Evolutionary conservation across 192 early-diverging fungal species (phyloP), one percentile per base, ranked within the genome.

Genomic region (Mortierella claussenii): DNA sequence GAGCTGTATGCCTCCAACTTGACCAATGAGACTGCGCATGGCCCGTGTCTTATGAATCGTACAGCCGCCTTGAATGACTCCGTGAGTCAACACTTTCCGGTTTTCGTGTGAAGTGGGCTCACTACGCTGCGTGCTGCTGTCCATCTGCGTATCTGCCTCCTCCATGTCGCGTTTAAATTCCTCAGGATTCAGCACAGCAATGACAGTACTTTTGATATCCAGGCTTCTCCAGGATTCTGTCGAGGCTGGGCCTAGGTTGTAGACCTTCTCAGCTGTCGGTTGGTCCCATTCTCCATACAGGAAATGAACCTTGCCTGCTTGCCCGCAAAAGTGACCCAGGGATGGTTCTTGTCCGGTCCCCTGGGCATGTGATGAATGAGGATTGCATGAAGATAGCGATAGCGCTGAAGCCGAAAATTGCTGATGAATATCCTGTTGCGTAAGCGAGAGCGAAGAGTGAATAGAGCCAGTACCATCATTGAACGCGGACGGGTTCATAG

Each of bases 211-310:
- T 37, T 69, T 74, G 47, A 80, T 69, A 13, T 74, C 79, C 6
- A 63, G 46, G 1, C 64, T 32, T 27, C 58, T 73, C 70, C 71
- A 80, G 31, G 66, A 75, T 33, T 69, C 71, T 11, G 70, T 68
- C 8, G 70, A 80, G 1, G 70, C 70, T 1, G 79, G 79, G 28
- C 79, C 79, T 2, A 67, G 13, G 37, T 80, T 80, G 32, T 69
- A 80, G 4, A 80, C 69, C 33, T 65, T 80, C 37, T 80, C 79
- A 4, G 79, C 65, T 9, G 58, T 80, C 12, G 48, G 48, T 44
- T 75, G 68, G 45, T 80, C 79, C 79, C 79, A 80, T n/a, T 75
- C 61, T 20, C 79, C 79, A 45, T 74, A 63, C 17, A 80, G 46
- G 15, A 80, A 80, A 48, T 75, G 71, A 44, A 80, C 69, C 24